Evolutionary conservation across 1,284 basidiomycete genomes (phyloP).

Genomic region (Tylopilus sp.): DNA sequence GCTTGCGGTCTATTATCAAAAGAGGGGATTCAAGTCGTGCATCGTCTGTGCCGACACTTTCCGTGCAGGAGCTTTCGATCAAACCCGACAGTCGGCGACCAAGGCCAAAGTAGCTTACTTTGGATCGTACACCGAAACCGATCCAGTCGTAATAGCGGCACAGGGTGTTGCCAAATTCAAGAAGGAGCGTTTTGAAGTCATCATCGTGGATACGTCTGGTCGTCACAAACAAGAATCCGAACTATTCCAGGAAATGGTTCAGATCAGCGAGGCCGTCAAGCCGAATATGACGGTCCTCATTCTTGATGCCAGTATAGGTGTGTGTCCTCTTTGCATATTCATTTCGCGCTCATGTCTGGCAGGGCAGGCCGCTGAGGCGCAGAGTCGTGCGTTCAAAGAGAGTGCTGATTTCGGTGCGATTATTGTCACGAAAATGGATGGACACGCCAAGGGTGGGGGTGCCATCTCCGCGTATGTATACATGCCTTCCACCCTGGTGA

Average conservation of each 20-base stretch:
- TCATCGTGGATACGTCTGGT: slow-evolving; percentile 98
- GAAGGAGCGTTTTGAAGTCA: slow-evolving; percentile 97
- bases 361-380: slow-evolving; percentile 98
- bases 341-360: slow-evolving; percentile 19
- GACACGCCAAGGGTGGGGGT: slow-evolving; percentile 98
- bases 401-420: slow-evolving; percentile 98
- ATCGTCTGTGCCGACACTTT: slow-evolving; percentile 99
- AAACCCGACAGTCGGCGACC: slow-evolving; percentile 92
- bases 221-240: slow-evolving; percentile 98
- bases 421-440: slow-evolving; percentile 99
- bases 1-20: slow-evolving; percentile 96
- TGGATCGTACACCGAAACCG: slow-evolving; percentile 98
- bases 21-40: slow-evolving; percentile 95
- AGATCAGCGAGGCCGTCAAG: slow-evolving; percentile 90
- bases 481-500: background rate
- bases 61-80: slow-evolving; percentile 99
- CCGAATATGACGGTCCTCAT: slow-evolving; percentile 93
- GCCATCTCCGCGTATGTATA: slow-evolving; percentile 92
- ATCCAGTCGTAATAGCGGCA: slow-evolving; percentile 92
- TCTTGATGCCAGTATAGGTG: slow-evolving; percentile 85
- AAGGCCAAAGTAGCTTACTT: slow-evolving; percentile 99
- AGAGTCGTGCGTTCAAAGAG: slow-evolving; percentile 96
- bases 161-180: slow-evolving; percentile 97
- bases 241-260: slow-evolving; percentile 97
- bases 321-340: background rate